Base-by-base conservation (phyloP, 352 stramenopile species). In the Globisporangium viniferum region DNA sequence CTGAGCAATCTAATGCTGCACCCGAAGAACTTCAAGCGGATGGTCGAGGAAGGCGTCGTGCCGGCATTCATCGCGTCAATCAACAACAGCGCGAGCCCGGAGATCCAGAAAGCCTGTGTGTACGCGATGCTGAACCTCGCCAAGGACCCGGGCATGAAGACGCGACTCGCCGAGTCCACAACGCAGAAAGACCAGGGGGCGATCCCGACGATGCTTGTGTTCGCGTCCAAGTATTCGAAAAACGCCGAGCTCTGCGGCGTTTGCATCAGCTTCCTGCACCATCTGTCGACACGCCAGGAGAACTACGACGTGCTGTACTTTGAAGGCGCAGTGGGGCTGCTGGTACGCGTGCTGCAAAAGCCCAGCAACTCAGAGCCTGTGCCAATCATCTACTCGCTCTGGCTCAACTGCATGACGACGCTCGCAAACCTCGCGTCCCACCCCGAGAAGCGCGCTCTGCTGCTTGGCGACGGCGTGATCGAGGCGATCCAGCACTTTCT, bases 1-100 rank as follows among this genome's bases (percentile, higher is more conserved):
- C 71, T 95, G 60, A 94, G 88, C 68, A 93, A 94, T 48, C 67
- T 95, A 6, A 90, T 95, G 71, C 77, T 94, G 8, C 86, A 93
- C 54, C 83, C 86, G 9, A 84, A 90, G 53, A 94, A 93, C 62
- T 94, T 94, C 56, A 73, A 73, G 46, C 72, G 77, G 2, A 82
- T 95, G 67, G 88, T 93, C 7, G 80, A 95, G 55, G 87, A 90
- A 54, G 87, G 87, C 51, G 85, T 95, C 59, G 83, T 95, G 46
- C 85, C 87, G 29, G 74, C 85, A 1, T 79, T 92, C 24, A 61
- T 92, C 29, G 70, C 79, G 51, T 77, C 89, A 59, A 77, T 95
- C 35, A 86, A 74, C 46, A 72, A 62, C 46, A 76, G 69, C 39
- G 72, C 67, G 44, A 90, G 78, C 57, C 80, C 80, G 24, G 78